These are phyloP conservation scores for Tetrahymena thermophila DNA, from an alignment of 73 alveolate species.

Conservation along the genomic window DNA sequence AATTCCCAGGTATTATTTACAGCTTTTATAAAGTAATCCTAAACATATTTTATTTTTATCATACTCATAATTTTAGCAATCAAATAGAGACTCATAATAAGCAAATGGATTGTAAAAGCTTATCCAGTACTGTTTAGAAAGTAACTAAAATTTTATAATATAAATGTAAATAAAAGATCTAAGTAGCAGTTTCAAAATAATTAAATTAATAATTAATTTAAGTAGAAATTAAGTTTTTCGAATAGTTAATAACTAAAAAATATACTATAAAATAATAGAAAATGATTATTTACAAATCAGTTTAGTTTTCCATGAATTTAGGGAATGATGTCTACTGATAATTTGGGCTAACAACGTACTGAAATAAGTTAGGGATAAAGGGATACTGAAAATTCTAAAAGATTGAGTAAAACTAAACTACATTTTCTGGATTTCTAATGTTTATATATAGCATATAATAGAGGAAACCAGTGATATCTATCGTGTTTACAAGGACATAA, in stretches of 20 bases:
- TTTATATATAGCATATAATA: background rate
- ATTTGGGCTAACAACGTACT: background rate
- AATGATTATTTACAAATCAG: background rate
- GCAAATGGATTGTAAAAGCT: background rate
- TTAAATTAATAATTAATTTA: no score
- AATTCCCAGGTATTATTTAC: background rate
- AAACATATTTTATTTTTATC: background rate
- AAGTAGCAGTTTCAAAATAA: no score
- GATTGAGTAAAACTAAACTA: background rate
- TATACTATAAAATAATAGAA: background rate
- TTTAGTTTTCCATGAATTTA: background rate
- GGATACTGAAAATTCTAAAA: background rate
- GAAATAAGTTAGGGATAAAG: background rate
- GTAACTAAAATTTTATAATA: background rate
- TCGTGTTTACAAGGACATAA: background rate
- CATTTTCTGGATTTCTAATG: background rate
- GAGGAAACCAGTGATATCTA: background rate
- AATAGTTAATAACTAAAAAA: background rate
- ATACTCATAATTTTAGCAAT: background rate
- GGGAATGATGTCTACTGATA: background rate
- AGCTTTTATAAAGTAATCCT: background rate
- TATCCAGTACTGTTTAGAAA: background rate
- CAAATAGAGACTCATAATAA: background rate
- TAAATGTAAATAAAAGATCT: no score
- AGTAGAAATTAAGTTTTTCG: background rate